phyloP scores from a whole-genome alignment of 2,329 filamentous ascomycete species.

The Aspergillus sp. region DNA sequence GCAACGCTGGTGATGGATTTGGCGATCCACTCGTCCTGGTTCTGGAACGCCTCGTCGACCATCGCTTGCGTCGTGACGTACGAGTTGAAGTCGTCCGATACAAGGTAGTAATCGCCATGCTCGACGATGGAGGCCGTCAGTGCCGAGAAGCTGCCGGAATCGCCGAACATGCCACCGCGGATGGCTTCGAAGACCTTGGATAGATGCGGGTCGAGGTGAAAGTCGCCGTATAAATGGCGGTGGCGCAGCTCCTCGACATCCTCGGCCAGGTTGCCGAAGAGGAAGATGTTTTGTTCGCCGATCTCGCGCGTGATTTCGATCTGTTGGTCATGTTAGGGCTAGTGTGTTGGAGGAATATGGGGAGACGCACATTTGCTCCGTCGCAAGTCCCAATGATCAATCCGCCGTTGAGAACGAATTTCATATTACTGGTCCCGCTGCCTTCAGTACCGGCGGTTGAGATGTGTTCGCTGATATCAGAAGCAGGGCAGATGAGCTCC shows the following conservation, averaged over 20 bases:
- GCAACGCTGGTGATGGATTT: conserved; percentile 84
- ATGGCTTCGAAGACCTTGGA: conserved; percentile 76
- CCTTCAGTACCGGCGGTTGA: conserved; percentile 92
- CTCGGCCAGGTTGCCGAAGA: conserved; percentile 92
- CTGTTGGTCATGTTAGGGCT: conserved; percentile 30
- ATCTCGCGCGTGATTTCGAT: conserved; percentile 98
- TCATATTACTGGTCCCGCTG: conserved; percentile 94
- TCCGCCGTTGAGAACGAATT: conserved; percentile 95
- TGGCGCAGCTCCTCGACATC: conserved; percentile 95
- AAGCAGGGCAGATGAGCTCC: conserved; percentile 89
- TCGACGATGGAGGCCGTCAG: conserved; percentile 77
- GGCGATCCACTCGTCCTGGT: conserved; percentile 84
- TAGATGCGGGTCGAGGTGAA: conserved; percentile 68
- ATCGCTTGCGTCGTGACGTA: conserved; percentile 86
- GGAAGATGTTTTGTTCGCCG: conserved; percentile 94
- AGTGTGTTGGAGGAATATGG: conserved; percentile 1
- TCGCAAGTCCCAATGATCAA: conserved; percentile 97
- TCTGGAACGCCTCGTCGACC: conserved; percentile 83
- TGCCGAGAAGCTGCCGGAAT: conserved; percentile 66
- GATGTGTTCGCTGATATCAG: conserved; percentile 96
- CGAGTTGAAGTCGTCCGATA: conserved; percentile 93
- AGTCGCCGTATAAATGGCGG: conserved; percentile 71
- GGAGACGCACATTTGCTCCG: conserved; percentile 69
- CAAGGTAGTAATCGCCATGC: conserved; percentile 94
- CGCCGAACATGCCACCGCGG: conserved; percentile 69